A percentile compares a stretch with the other conserved stretches of the same genome.
phyloP scores from a whole-genome alignment of 1,284 basidiomycete genomes.

The Inonotus hispidus region DNA sequence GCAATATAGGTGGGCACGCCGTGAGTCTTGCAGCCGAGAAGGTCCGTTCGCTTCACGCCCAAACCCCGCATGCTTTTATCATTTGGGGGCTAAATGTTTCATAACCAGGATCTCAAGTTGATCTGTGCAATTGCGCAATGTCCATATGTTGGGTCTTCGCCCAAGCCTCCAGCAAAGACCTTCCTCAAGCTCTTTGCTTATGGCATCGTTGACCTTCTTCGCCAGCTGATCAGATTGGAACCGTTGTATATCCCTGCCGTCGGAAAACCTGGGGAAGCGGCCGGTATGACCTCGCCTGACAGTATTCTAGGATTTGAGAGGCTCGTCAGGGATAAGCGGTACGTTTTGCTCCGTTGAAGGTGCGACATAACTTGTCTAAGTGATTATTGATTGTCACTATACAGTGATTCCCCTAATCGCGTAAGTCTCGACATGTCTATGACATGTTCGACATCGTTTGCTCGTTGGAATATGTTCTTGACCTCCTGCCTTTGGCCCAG shows the following conservation, averaged over 20 bases:
- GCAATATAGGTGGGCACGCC: constrained; percentile 31
- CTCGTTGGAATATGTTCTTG: neutral
- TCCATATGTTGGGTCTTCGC: constrained; percentile 29
- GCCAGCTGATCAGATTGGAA: constrained; percentile 29
- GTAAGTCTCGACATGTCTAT: neutral
- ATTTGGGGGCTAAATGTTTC: neutral
- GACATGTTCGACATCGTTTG: neutral
- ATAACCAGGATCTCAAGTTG: constrained; percentile 24
- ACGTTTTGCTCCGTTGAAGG: neutral
- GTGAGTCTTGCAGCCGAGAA: constrained; percentile 32
- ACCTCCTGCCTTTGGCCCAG: neutral
- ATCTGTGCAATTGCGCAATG: constrained; percentile 32
- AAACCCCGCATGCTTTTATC: too few relatives aligned
- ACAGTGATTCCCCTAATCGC: constrained; percentile 4
- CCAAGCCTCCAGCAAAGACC: constrained; percentile 15
- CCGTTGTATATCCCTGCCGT: constrained; percentile 33
- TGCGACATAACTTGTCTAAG: neutral
- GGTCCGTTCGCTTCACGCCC: constrained; percentile 13
- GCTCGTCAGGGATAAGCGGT: constrained; percentile 17
- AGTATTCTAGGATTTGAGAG: constrained; percentile 20
- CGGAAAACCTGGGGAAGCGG: constrained; percentile 24
- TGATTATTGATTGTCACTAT: neutral
- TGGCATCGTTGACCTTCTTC: constrained; percentile 28
- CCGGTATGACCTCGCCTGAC: constrained; percentile 22
- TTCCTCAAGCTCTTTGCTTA: constrained; percentile 25